Evolutionary conservation across 1,139 yeast genomes (phyloP).

Genomic region (Kodamaea arcana): DNA sequence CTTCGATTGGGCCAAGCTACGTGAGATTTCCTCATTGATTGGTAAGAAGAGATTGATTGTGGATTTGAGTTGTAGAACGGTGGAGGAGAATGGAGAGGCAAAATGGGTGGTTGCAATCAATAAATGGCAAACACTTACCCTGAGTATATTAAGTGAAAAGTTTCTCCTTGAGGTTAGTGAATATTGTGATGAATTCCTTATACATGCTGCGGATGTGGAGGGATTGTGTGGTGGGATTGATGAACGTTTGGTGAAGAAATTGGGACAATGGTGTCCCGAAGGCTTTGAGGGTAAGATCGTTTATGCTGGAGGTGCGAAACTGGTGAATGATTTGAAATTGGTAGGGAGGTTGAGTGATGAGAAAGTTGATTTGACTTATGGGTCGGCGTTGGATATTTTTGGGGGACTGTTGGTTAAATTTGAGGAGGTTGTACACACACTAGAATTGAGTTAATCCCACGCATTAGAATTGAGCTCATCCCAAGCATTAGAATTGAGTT

Average conservation of each 20-base stretch:
- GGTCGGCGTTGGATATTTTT: constrained; percentile 89
- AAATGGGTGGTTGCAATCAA: constrained; percentile 94
- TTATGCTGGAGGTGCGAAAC: constrained; percentile 95
- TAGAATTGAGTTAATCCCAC: too few relatives aligned
- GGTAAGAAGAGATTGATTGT: constrained; percentile 75
- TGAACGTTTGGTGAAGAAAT: constrained; percentile 59
- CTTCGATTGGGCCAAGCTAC: constrained; percentile 54
- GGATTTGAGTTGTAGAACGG: constrained; percentile 78
- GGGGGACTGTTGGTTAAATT: constrained; percentile 82
- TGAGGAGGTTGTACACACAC: constrained; percentile 51
- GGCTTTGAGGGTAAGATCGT: constrained; percentile 67
- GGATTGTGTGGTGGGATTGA: constrained; percentile 94
- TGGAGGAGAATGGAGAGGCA: constrained; percentile 20
- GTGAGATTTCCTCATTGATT: constrained; percentile 42
- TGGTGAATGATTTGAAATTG: constrained; percentile 58
- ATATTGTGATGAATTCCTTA: constrained; percentile 80
- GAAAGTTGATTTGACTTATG: constrained; percentile 85
- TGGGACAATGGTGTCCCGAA: constrained; percentile 73
- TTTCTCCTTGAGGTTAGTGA: constrained; percentile 51
- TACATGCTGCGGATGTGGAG: constrained; percentile 98
- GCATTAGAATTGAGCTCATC: too few relatives aligned
- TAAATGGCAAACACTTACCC: constrained; percentile 91
- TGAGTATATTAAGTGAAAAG: constrained; percentile 48
- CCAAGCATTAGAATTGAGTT: too few relatives aligned
- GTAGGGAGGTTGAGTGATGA: constrained; percentile 71